A percentile compares a stretch with the other conserved stretches of the same genome.
phyloP scores from a whole-genome alignment of 116 monocot species.

The Phalaenopsis hybrid region DNA sequence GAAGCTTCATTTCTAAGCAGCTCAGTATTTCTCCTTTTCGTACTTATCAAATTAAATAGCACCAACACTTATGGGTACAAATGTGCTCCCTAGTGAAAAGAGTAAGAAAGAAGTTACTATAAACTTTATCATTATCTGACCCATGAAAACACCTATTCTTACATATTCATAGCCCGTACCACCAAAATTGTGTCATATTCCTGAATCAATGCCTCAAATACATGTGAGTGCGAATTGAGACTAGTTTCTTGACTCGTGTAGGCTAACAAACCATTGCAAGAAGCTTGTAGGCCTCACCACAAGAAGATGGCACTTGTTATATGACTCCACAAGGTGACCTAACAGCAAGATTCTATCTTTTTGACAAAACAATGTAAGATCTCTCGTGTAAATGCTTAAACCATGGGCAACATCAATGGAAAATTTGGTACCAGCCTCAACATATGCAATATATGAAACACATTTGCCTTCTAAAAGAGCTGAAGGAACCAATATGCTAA shows the following conservation, averaged over 20 bases:
- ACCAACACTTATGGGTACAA: conserved; percentile 18
- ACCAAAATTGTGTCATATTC: conserved; percentile 96
- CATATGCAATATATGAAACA: too few species aligned
- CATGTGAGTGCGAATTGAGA: conserved; percentile 79
- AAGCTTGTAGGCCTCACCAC: conserved; percentile 96
- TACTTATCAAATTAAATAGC: conserved; percentile 43
- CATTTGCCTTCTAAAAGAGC: too few species aligned
- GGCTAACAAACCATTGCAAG: conserved; percentile 99
- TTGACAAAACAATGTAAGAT: conserved; percentile 95
- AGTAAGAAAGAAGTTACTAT: conserved; percentile 43
- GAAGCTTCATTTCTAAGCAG: conserved; percentile 70
- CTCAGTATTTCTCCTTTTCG: conserved; percentile 57
- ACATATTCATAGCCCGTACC: conserved; percentile 98
- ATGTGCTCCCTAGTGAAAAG: conserved; percentile 12
- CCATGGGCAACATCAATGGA: neutral
- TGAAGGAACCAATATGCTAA: too few species aligned
- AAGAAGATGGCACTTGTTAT: conserved; percentile 98
- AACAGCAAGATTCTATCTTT: conserved; percentile 94
- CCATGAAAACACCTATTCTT: conserved; percentile 95
- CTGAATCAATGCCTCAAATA: conserved; percentile 98
- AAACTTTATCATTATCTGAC: conserved; percentile 80
- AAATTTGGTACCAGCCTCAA: too few species aligned
- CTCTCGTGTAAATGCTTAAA: conserved; percentile 27
- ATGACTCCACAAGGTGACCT: conserved; percentile 98
- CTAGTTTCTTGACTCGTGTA: conserved; percentile 85